A percentile compares a stretch with the other conserved stretches of the same genome.
These are phyloP conservation scores for Rhodotorula diobovata DNA, from an alignment of 768 basidiomycete species.

Conservation along the genomic window DNA sequence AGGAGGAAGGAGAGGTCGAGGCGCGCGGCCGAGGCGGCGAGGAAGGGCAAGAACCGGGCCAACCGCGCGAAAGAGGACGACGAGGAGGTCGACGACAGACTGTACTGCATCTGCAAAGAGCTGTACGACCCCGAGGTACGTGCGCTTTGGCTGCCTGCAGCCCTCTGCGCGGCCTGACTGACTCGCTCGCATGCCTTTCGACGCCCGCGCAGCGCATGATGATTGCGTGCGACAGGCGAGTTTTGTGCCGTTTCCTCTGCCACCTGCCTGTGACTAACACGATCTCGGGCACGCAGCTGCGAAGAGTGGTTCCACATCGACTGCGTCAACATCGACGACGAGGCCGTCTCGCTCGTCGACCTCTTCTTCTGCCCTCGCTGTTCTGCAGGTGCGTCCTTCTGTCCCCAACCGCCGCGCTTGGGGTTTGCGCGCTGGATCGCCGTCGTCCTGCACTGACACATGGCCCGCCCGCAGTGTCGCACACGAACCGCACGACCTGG, in stretches of 20 bases:
- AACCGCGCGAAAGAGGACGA: constrained; percentile 45
- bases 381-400: constrained; percentile 59
- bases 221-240: constrained; percentile 89
- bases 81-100: constrained; percentile 58
- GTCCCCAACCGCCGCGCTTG: neutral
- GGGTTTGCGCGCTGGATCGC: constrained; percentile 48
- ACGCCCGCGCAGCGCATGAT: constrained; percentile 55
- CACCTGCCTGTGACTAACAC: neutral
- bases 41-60: neutral
- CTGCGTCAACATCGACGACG: constrained; percentile 75
- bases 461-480: neutral
- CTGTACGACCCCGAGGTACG: constrained; percentile 69
- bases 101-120: constrained; percentile 85
- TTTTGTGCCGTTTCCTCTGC: neutral
- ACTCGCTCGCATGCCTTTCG: neutral
- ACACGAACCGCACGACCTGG: constrained; percentile 41
- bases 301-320: constrained; percentile 92
- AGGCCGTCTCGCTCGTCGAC: constrained; percentile 80
- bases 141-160: neutral
- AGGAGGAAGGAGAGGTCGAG: constrained; percentile 4
- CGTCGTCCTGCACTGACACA: constrained; percentile 55
- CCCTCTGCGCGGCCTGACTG: rapidly evolving
- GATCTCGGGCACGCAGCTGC: constrained; percentile 55
- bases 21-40: constrained; percentile 2
- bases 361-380: constrained; percentile 85